Percentiles rank a stretch among this genome's conserved stretches.
Conservation (phyloP, 768 basidiomycete genomes). For the Gymnopilus junonius region DNA sequence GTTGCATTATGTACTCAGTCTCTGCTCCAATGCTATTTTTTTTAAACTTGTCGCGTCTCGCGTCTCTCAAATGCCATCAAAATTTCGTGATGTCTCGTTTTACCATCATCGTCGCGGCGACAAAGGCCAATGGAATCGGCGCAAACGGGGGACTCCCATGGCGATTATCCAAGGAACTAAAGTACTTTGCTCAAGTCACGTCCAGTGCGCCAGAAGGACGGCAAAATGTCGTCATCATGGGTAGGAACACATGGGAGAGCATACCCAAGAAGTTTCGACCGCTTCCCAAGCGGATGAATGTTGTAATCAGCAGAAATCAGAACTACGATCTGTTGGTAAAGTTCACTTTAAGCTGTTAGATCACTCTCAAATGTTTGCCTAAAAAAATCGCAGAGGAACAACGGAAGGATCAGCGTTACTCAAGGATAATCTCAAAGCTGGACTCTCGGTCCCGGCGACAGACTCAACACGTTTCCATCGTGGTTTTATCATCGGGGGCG, state of each 20-base stretch:
- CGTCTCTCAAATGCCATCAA: not conserved
- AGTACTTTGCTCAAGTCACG: slow-evolving; percentile 88
- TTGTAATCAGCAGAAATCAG: slow-evolving; percentile 71
- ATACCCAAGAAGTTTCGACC: slow-evolving; percentile 88
- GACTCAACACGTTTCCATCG: slow-evolving; percentile 46
- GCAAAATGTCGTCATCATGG: slow-evolving; percentile 89
- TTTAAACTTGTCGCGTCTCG: not conserved
- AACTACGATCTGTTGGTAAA: slow-evolving; percentile 64
- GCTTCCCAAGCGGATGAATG: slow-evolving; percentile 72
- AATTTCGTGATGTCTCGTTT: slow-evolving; percentile 58
- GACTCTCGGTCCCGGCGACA: slow-evolving; percentile 35
- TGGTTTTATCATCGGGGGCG: slow-evolving; percentile 91
- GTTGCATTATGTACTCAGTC: slow-evolving; percentile 10
- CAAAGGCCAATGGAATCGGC: slow-evolving; percentile 87
- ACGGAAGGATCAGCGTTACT: slow-evolving; percentile 36
- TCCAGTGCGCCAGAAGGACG: slow-evolving; percentile 55
- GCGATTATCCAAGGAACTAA: slow-evolving; percentile 87
- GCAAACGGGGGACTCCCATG: slow-evolving; percentile 79
- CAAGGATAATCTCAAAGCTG: slow-evolving; percentile 45
- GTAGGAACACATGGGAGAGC: slow-evolving; percentile 96
- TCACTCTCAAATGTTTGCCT: not conserved
- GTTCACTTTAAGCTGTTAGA: not conserved
- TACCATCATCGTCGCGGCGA: slow-evolving; percentile 95
- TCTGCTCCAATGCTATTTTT: slow-evolving; percentile 12
- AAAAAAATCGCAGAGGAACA: slow-evolving; percentile 16